Evolutionary conservation across 371 early-diverging fungal genomes (phyloP).

Genomic region (Massospora cicadina): DNA sequence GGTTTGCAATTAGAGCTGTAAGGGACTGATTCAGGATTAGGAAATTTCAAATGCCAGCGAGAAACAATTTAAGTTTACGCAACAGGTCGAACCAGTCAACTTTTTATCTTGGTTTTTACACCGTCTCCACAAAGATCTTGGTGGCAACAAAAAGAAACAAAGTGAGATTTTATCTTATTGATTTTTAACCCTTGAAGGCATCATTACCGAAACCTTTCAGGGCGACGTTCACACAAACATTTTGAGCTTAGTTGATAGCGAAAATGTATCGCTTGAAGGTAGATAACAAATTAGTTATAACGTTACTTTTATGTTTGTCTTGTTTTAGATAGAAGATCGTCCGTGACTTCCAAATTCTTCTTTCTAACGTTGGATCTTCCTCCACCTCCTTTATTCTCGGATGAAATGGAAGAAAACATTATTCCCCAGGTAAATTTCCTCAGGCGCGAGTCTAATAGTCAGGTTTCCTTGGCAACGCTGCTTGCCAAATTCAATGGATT

Average conservation of each 20-base stretch:
- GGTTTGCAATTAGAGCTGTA: constrained; percentile 16
- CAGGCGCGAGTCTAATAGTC: constrained; percentile 11
- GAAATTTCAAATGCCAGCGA: constrained; percentile 75
- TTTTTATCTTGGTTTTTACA: constrained; percentile 91
- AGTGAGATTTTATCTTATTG: constrained; percentile 16
- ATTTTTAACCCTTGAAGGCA: constrained; percentile 20
- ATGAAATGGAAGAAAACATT: constrained; percentile 69
- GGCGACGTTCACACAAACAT: constrained; percentile 61
- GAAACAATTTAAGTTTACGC: constrained; percentile 58
- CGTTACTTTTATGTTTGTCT: constrained; percentile 7
- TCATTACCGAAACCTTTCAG: constrained; percentile 67
- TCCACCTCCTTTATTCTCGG: constrained; percentile 80
- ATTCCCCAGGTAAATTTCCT: constrained; percentile 64
- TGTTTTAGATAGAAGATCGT: constrained; percentile 7
- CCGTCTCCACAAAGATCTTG: constrained; percentile 66
- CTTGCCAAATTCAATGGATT: constrained; percentile 75
- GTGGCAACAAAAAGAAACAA: constrained; percentile 47
- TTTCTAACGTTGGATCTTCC: constrained; percentile 83
- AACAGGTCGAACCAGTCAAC: constrained; percentile 76
- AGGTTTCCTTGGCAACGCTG: constrained; percentile 48
- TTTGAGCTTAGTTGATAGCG: constrained; percentile 29
- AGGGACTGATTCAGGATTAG: constrained; percentile 13
- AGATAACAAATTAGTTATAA: neutral
- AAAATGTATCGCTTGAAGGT: constrained; percentile 10
- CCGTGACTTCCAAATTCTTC: constrained; percentile 33